Conservation (phyloP, 208 protist genomes). For the Trypanosoma melophagium region DNA sequence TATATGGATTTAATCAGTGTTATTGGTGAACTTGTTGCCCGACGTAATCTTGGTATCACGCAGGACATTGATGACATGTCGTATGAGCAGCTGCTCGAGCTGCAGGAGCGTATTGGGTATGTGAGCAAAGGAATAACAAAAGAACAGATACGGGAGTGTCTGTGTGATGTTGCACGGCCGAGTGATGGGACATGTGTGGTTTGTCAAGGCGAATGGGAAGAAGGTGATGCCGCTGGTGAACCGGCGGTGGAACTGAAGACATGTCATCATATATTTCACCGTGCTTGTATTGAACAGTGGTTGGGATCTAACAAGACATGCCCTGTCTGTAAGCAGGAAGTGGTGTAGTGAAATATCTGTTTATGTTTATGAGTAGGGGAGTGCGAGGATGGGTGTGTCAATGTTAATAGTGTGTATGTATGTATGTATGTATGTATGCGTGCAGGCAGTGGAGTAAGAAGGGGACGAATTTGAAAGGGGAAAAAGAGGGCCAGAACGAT, state of each 20-base stretch:
- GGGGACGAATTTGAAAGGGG: too few species aligned
- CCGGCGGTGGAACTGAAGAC: slow-evolving; percentile 31
- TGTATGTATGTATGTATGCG: slow-evolving; percentile 18
- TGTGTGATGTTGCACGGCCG: slow-evolving; percentile 17
- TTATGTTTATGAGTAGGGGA: too few species aligned
- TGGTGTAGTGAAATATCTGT: slow-evolving; percentile 24
- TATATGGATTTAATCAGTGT: slow-evolving; percentile 5
- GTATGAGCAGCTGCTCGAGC: slow-evolving; percentile 84
- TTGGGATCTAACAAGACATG: slow-evolving; percentile 65
- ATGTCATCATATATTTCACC: slow-evolving; percentile 76
- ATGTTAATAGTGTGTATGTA: background rate
- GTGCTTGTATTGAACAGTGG: slow-evolving; percentile 70
- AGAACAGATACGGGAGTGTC: slow-evolving; percentile 37
- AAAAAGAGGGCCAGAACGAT: too few species aligned
- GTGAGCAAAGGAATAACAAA: slow-evolving; percentile 73
- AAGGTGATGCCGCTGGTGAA: slow-evolving; percentile 8
- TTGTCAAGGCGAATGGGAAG: slow-evolving; percentile 56
- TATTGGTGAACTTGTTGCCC: slow-evolving; percentile 41
- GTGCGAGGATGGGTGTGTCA: background rate
- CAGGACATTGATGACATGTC: slow-evolving; percentile 84
- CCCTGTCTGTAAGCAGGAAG: slow-evolving; percentile 67
- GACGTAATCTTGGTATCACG: slow-evolving; percentile 55
- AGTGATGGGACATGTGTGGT: slow-evolving; percentile 56
- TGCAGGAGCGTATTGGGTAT: slow-evolving; percentile 79
- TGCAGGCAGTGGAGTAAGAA: background rate